Percentiles rank a stretch among this genome's conserved stretches.
These are phyloP conservation scores for Solanum hybrid DNA, from an alignment of 305 asterid genomes.

Conservation along the genomic window DNA sequence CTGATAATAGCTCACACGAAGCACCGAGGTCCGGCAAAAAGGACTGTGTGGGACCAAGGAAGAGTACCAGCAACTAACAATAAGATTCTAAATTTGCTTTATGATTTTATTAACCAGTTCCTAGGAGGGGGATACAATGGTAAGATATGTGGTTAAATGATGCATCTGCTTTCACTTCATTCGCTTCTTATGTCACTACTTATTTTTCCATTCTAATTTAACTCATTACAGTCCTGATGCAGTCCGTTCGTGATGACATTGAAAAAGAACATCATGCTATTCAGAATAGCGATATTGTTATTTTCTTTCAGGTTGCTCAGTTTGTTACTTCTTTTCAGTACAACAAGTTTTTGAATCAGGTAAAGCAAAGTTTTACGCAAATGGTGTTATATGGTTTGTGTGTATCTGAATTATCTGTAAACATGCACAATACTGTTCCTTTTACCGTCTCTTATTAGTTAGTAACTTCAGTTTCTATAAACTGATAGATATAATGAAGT, in stretches of 20 bases:
- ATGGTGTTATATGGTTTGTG: neutral
- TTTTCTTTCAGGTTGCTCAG: slow-evolving; percentile 74
- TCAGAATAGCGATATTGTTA: slow-evolving; percentile 58
- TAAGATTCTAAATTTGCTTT: slow-evolving; percentile 46
- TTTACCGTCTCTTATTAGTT: neutral
- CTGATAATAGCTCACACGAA: slow-evolving; percentile 55
- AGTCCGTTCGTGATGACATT: slow-evolving; percentile 82
- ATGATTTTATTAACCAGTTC: slow-evolving; percentile 69
- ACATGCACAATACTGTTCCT: neutral
- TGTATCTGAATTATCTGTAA: neutral
- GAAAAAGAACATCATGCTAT: slow-evolving; percentile 69
- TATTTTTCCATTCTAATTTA: slow-evolving; percentile 4
- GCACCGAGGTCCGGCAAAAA: slow-evolving; percentile 65
- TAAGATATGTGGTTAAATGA: slow-evolving; percentile 12
- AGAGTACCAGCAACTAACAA: slow-evolving; percentile 49
- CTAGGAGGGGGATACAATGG: slow-evolving; percentile 86
- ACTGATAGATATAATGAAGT: neutral
- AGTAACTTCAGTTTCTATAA: neutral
- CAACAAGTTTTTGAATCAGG: slow-evolving; percentile 62
- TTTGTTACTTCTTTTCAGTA: slow-evolving; percentile 81
- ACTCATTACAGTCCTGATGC: slow-evolving; percentile 51
- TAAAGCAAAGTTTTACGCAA: slow-evolving; percentile 18
- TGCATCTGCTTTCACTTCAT: neutral
- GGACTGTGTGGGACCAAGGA: slow-evolving; percentile 61
- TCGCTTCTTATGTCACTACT: neutral